Percentiles rank a stretch among this genome's conserved stretches.
Evolutionary conservation across 2,329 filamentous ascomycete species (phyloP).

Genomic region (Orbilia ellipsospora): DNA sequence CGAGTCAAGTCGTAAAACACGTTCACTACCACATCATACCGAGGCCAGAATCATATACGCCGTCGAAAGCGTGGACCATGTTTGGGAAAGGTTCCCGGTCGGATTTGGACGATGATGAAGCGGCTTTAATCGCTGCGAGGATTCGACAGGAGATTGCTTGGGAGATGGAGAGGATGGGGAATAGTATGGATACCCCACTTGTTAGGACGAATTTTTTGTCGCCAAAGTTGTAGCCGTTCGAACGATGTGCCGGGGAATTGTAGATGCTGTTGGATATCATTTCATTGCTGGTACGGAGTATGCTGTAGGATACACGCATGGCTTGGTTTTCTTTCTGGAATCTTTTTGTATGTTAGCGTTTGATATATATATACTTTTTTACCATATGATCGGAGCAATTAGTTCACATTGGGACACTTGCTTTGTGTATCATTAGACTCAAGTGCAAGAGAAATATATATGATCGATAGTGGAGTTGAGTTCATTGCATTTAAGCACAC

Average conservation of each 20-base stretch:
- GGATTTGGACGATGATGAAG: conserved; percentile 82
- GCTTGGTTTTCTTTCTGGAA: too few species aligned
- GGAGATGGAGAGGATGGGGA: conserved; percentile 63
- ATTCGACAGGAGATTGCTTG: conserved; percentile 67
- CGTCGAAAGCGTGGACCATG: conserved; percentile 76
- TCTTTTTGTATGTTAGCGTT: conserved; percentile 19
- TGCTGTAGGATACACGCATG: too few species aligned
- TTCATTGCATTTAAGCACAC: neutral
- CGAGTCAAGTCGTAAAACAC: conserved; percentile 91
- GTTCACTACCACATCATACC: conserved; percentile 96
- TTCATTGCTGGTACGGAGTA: too few species aligned
- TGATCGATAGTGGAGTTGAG: neutral
- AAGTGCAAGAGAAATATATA: too few species aligned
- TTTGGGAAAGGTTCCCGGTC: conserved; percentile 79
- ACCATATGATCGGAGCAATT: neutral
- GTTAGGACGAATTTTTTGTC: conserved; percentile 47
- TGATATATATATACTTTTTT: neutral
- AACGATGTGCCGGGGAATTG: neutral
- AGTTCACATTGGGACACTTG: too few species aligned
- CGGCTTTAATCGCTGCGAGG: conserved; percentile 69
- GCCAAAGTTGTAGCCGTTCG: conserved; percentile 34
- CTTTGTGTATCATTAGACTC: too few species aligned
- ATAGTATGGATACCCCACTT: conserved; percentile 38
- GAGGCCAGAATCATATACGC: conserved; percentile 68
- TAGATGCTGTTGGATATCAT: too few species aligned